Conservation (phyloP, 345 rosid genomes). For the Psidium friedrichsthalianum region DNA sequence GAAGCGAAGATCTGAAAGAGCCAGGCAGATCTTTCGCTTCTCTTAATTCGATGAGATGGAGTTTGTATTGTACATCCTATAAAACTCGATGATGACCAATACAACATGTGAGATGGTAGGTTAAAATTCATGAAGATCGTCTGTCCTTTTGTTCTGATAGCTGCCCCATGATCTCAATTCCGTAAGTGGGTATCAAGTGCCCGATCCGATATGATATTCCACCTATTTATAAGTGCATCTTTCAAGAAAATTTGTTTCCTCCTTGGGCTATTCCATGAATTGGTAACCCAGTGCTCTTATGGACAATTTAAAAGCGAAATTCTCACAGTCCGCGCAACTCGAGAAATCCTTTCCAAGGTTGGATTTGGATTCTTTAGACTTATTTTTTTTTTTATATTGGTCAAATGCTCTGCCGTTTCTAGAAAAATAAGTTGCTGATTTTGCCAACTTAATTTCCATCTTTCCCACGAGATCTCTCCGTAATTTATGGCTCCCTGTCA, state of each 20-base stretch:
- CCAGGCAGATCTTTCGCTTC: background rate
- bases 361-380: background rate
- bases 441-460: background rate
- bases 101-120: background rate
- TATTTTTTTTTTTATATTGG: background rate
- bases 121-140: background rate
- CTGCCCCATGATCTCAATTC: background rate
- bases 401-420: background rate
- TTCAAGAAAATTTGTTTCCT: background rate
- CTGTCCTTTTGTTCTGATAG: background rate
- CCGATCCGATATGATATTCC: background rate
- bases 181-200: background rate
- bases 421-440: background rate
- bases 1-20: background rate
- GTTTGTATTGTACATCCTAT: background rate
- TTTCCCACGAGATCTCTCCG: background rate
- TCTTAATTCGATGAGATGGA: background rate
- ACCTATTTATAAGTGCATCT: background rate
- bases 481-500: background rate
- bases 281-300: background rate
- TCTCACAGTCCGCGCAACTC: too few species aligned
- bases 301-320: too few species aligned
- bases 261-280: background rate
- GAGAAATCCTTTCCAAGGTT: background rate
- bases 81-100: background rate